Percentiles rank a stretch among this genome's conserved stretches.
Conservation (phyloP, 495 filamentous ascomycete species). For the Aspergillus bridgeri region DNA sequence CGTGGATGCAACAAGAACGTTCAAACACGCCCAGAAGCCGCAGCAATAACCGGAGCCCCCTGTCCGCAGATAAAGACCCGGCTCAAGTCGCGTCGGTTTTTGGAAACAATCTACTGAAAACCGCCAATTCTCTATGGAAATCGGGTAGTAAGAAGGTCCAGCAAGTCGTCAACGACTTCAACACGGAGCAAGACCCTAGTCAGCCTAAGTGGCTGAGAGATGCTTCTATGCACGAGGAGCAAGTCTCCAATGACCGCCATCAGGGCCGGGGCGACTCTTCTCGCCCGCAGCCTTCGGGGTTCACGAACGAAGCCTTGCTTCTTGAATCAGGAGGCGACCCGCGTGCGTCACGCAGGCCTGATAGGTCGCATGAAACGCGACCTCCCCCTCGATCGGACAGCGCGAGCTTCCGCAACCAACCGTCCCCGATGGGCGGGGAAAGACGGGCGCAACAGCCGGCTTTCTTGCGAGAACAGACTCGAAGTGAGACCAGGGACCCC, state of each 20-base stretch:
- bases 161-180: slow-evolving; percentile 87
- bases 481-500: slow-evolving; percentile 44
- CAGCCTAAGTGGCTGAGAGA: slow-evolving; percentile 97
- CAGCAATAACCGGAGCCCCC: slow-evolving; percentile 54
- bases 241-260: slow-evolving; percentile 18
- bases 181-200: slow-evolving; percentile 71
- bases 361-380: slow-evolving; percentile 19
- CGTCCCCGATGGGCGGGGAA: slow-evolving; percentile 34
- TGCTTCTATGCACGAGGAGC: slow-evolving; percentile 37
- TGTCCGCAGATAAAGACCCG: slow-evolving; percentile 67
- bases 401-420: slow-evolving; percentile 39
- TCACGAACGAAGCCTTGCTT: slow-evolving; percentile 89
- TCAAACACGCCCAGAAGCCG: slow-evolving; percentile 34
- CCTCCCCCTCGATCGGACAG: slow-evolving; percentile 19
- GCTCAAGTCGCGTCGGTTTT: slow-evolving; percentile 77
- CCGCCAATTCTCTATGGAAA: slow-evolving; percentile 94
- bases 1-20: slow-evolving; percentile 36
- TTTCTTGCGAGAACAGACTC: slow-evolving; percentile 41
- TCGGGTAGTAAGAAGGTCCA: slow-evolving; percentile 91
- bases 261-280: slow-evolving; percentile 9
- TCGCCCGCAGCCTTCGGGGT: slow-evolving; percentile 24
- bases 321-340: slow-evolving; percentile 61
- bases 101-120: slow-evolving; percentile 81
- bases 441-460: slow-evolving; percentile 29
- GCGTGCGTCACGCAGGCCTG: slow-evolving; percentile 29